Evolutionary conservation across 257 asterid genomes (phyloP), one percentile per base, ranked within the genome.

Genomic region (Buddleja alternifolia): DNA sequence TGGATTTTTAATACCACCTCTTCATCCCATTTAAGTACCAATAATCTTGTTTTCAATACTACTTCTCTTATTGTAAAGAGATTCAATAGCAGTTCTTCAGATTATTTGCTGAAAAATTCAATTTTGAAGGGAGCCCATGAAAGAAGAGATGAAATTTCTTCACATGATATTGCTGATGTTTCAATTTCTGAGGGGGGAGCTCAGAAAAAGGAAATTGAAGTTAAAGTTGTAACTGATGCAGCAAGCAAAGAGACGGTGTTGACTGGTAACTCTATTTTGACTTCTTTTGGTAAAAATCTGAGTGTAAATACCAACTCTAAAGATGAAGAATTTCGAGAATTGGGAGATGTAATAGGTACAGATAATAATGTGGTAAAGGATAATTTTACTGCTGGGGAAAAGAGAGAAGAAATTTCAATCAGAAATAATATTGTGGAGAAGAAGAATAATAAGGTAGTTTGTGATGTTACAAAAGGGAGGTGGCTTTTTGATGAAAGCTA

Each of bases 401-500:
- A 50, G 57, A 32, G 75, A 63, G 42, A 66, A 36, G 55, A 71
- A 67, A 37, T 56, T 29, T 65, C 63, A 15, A 50, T 50, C 34
- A 75, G 68, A 42, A 52, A 45, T 73, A 47, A 63, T 66, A 56
- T 60, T 25, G 78, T 52, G 59, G 75, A 42, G 63, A 72, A 73
- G 77, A 68, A 10, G 63, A 72, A 75, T 77, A 68, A 10, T 39
- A 65, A 58, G 57, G 67, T 51, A 12, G 70, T 5, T 16, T 88
- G 96, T 78, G 96, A 93, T 63, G 57, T 85, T 12, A 75, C 91
- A 0, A 82, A 66, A 60, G 99, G 99, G 88, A 75, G 60, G 63
- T 93, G 99, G 99, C 83, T 93, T 4, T 51, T 78, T 56, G 97
- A 93, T 67, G 90, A 81, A 47, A 90, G 72, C 73, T 86, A 90